Base-by-base conservation (phyloP, 148 eudicot species). In the Fagopyrum tataricum region DNA sequence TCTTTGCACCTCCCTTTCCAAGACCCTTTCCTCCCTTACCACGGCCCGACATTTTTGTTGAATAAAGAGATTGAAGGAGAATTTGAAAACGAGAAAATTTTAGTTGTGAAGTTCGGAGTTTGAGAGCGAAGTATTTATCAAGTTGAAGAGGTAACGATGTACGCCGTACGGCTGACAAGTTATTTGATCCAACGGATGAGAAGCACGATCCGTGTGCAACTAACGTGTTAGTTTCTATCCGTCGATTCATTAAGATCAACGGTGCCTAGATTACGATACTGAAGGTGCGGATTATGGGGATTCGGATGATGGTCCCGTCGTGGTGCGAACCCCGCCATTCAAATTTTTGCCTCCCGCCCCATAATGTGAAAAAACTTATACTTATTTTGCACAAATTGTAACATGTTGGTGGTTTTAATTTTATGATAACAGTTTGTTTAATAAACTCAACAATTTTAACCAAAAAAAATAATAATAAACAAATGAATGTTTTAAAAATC, bases 11-110 rank as follows among this genome's bases (percentile, higher is more conserved):
- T 17, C 83, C 88, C 81, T 85, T 85, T 44, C 88, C 88, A 56
- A 85, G 41, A 3, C 88, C 88, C 73, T 85, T 85, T 24, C 88
- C 88, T 44, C 88, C 88, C 84, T 85, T 85, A 0, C 88, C 88
- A 0, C 88, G 75, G 0, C 88, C 88, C 10, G 88, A 85, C 88
- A 85, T 85, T 79, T 72, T 68, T 13, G 4, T 15, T 6, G n/a
- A 9, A 64, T 42, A 64, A 20, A 37, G 13, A 31, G 11, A 64
- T 8, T 4, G 44, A 64, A 37, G 7, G 56, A 61, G 58, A 71
- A 9, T 14, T 3, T 8, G 4, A 18, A 18, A 13, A 8, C 31
- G 31, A 23, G 72, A 17, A 18, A 5, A 20, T 0, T 31, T 14
- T 3, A 24, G 71, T 14, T 9, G 42, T 40, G 42, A 21, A 0